These are phyloP conservation scores for Colletotrichum chlorophyti DNA, from an alignment of 2,329 filamentous ascomycete genomes.

Conservation along the genomic window DNA sequence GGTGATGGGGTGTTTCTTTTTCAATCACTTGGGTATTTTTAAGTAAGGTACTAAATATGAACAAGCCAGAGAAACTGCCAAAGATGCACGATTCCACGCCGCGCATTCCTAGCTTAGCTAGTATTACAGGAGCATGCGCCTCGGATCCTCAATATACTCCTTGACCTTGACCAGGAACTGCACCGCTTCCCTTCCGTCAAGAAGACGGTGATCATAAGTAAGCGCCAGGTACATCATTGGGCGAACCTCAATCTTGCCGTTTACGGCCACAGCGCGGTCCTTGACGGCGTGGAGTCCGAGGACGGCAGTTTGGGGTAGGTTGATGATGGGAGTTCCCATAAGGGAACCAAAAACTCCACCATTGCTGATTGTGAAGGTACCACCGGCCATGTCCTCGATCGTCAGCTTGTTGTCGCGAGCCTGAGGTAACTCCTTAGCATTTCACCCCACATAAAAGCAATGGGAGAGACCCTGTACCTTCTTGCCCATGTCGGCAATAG, in stretches of 20 bases:
- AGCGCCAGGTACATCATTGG: slow-evolving; percentile 99
- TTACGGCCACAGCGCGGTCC: slow-evolving; percentile 85
- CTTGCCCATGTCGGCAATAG: slow-evolving; percentile 92
- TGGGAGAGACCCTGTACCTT: slow-evolving; percentile 74
- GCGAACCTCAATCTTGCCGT: slow-evolving; percentile 93
- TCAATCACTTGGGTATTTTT: no score
- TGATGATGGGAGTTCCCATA: slow-evolving; percentile 98
- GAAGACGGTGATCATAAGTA: slow-evolving; percentile 95
- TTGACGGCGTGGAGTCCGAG: slow-evolving; percentile 96
- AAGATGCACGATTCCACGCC: no score
- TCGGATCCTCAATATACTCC: slow-evolving; percentile 95
- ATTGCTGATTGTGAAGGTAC: slow-evolving; percentile 98
- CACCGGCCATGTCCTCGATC: slow-evolving; percentile 98
- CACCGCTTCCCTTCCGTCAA: slow-evolving; percentile 94
- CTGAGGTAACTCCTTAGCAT: slow-evolving; percentile 47
- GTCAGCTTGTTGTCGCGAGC: slow-evolving; percentile 96
- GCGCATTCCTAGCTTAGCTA: no score
- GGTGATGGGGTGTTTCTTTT: no score
- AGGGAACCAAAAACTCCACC: slow-evolving; percentile 96
- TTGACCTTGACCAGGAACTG: slow-evolving; percentile 97
- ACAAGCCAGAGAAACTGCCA: no score
- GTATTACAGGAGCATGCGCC: slow-evolving; percentile 85
- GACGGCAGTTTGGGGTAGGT: slow-evolving; percentile 90
- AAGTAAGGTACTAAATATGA: no score
- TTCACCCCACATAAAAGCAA: neutral